phyloP scores from a whole-genome alignment of 257 asterid species.

The Salvia rosmarinus region DNA sequence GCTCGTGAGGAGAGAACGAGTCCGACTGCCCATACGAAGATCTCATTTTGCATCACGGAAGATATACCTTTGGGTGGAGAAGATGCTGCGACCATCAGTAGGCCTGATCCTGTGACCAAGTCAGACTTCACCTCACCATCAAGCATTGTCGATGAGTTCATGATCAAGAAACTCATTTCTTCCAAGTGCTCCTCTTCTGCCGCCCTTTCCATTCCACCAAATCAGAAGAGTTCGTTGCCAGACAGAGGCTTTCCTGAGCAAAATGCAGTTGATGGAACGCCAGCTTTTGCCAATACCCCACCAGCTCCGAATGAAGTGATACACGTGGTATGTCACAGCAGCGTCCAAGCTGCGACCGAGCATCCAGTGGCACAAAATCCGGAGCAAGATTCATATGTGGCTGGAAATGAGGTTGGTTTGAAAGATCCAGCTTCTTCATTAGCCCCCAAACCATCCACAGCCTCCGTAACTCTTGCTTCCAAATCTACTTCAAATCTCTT shows the following conservation, averaged over 20 bases:
- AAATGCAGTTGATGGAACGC: constrained; percentile 48
- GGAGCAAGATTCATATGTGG: constrained; percentile 49
- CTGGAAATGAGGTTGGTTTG: constrained; percentile 52
- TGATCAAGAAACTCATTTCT: constrained; percentile 47
- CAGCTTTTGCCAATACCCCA: constrained; percentile 42
- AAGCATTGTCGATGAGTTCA: constrained; percentile 53
- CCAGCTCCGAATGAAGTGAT: constrained; percentile 66
- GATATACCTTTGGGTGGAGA: constrained; percentile 33
- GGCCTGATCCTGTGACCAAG: constrained; percentile 30
- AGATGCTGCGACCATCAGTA: constrained; percentile 35
- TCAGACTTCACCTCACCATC: constrained; percentile 42
- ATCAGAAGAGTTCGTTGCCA: constrained; percentile 45
- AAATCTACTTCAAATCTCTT: constrained; percentile 41
- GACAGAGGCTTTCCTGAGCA: constrained; percentile 49
- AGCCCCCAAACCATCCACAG: constrained; percentile 41
- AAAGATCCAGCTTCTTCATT: constrained; percentile 43
- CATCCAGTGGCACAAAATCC: constrained; percentile 48
- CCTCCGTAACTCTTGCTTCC: constrained; percentile 34
- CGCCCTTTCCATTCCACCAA: constrained; percentile 41
- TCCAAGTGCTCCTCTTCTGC: constrained; percentile 45
- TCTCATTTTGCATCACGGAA: constrained; percentile 34
- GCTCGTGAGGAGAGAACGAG: constrained; percentile 43
- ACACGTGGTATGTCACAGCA: constrained; percentile 68
- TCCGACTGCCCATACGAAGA: constrained; percentile 35
- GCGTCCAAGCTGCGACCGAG: constrained; percentile 61